Evolutionary conservation across 441 rosid species (phyloP).

Genomic region (Croton laevigatus): DNA sequence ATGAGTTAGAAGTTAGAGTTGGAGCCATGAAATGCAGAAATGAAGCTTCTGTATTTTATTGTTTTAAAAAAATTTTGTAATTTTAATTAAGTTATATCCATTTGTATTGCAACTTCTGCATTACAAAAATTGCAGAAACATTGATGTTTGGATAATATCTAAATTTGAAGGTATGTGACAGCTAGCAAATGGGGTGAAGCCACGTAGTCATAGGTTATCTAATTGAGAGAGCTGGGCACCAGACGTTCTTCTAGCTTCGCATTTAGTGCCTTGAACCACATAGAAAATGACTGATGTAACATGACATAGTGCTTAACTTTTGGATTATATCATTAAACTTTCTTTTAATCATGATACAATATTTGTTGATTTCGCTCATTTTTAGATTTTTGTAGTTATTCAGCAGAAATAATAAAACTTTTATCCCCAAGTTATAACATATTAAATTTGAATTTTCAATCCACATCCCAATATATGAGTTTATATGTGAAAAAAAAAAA

Average conservation of each 20-base stretch:
- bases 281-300: not conserved
- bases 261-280: not conserved
- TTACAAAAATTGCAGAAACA: slow-evolving; percentile 20
- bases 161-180: slow-evolving; percentile 28
- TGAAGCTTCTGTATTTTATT: not conserved
- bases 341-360: not conserved
- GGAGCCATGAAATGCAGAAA: slow-evolving; percentile 46
- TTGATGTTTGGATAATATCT: slow-evolving; percentile 43
- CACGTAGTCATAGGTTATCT: slow-evolving; percentile 57
- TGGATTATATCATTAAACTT: not conserved
- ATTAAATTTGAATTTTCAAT: too few species aligned
- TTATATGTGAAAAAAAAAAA: too few species aligned
- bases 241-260: slow-evolving; percentile 19
- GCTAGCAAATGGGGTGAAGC: slow-evolving; percentile 43
- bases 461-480: too few species aligned
- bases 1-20: slow-evolving; percentile 64
- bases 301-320: not conserved
- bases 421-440: too few species aligned
- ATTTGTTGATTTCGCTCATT: not conserved
- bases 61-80: too few species aligned
- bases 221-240: slow-evolving; percentile 25
- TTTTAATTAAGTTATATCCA: slow-evolving; percentile 9
- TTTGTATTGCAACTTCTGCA: slow-evolving; percentile 9
- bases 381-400: too few species aligned
- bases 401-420: too few species aligned